Percentiles rank a stretch among this genome's conserved stretches.
Conservation (phyloP, 1,284 basidiomycete species). For the Fomitiporia mediterranea region DNA sequence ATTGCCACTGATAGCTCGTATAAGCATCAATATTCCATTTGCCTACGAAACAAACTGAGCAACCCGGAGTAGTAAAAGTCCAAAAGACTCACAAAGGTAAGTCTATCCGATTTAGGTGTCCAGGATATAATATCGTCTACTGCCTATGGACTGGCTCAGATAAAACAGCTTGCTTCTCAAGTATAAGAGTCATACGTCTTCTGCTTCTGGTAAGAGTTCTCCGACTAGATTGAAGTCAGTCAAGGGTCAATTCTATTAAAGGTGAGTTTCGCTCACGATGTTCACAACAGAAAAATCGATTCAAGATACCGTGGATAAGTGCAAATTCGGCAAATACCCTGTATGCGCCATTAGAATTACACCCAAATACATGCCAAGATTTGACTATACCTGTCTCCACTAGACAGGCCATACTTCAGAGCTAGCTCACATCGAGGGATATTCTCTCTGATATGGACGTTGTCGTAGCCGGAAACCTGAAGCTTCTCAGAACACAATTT, state of each 20-base stretch:
- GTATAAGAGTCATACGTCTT: conserved; percentile 44
- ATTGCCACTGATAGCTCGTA: conserved; percentile 57
- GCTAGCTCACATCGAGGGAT: conserved; percentile 58
- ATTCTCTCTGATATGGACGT: conserved; percentile 56
- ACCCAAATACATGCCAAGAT: too few relatives aligned
- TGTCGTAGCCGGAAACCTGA: conserved; percentile 60
- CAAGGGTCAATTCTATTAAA: conserved; percentile 2
- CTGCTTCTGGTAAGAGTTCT: conserved; percentile 52
- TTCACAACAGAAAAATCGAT: conserved; percentile 56
- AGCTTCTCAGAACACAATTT: background rate
- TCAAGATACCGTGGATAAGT: conserved; percentile 47
- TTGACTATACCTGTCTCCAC: conserved; percentile 55
- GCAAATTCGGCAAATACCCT: conserved; percentile 61
- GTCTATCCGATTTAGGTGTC: conserved; percentile 48
- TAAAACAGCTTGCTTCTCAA: background rate
- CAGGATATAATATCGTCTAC: conserved; percentile 51
- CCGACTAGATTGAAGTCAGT: conserved; percentile 39
- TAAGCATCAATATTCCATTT: conserved; percentile 45
- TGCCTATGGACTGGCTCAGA: conserved; percentile 34
- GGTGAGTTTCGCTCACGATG: conserved; percentile 42
- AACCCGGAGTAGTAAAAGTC: too few relatives aligned
- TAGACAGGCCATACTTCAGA: conserved; percentile 57
- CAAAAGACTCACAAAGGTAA: background rate
- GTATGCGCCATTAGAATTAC: background rate
- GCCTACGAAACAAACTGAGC: too few relatives aligned